Conservation (phyloP, 495 filamentous ascomycete species). For the Trichoderma erinaceum region DNA sequence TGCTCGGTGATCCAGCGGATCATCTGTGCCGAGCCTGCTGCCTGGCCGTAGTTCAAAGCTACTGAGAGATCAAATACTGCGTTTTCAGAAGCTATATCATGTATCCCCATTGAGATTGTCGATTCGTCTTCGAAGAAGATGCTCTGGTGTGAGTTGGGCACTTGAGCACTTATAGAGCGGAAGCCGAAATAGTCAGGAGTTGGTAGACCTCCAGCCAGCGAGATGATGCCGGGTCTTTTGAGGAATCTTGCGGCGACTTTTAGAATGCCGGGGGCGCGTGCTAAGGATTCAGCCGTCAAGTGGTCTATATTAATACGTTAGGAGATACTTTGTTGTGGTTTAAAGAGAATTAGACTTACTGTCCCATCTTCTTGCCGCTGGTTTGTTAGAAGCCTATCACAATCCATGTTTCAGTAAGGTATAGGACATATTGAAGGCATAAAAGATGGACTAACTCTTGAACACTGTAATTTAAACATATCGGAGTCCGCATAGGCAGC, state of each 20-base stretch:
- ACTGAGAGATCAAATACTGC: slow-evolving; percentile 61
- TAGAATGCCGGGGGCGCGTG: slow-evolving; percentile 56
- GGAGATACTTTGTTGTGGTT: neutral
- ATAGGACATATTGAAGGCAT: neutral
- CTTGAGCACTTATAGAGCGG: slow-evolving; percentile 31
- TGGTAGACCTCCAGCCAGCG: slow-evolving; percentile 86
- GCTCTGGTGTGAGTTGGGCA: slow-evolving; percentile 50
- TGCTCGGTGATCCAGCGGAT: slow-evolving; percentile 88
- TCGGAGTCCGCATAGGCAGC: neutral
- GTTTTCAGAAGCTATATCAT: slow-evolving; percentile 57
- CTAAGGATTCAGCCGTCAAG: slow-evolving; percentile 50
- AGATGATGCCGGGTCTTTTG: slow-evolving; percentile 69
- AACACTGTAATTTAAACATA: neutral
- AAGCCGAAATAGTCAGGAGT: slow-evolving; percentile 81
- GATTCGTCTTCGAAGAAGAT: slow-evolving; percentile 49
- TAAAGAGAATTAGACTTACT: slow-evolving; percentile 46
- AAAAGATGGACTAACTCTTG: neutral
- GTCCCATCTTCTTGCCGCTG: slow-evolving; percentile 77
- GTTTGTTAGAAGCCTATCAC: slow-evolving; percentile 51
- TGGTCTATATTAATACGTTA: slow-evolving; percentile 30
- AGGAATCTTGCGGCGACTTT: slow-evolving; percentile 71
- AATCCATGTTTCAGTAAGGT: neutral
- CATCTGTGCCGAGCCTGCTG: slow-evolving; percentile 77
- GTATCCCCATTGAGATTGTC: slow-evolving; percentile 62
- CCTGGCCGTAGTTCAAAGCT: slow-evolving; percentile 85